These are phyloP conservation scores for Thelonectria discophora DNA, from an alignment of 2,329 filamentous ascomycete species.

Conservation along the genomic window DNA sequence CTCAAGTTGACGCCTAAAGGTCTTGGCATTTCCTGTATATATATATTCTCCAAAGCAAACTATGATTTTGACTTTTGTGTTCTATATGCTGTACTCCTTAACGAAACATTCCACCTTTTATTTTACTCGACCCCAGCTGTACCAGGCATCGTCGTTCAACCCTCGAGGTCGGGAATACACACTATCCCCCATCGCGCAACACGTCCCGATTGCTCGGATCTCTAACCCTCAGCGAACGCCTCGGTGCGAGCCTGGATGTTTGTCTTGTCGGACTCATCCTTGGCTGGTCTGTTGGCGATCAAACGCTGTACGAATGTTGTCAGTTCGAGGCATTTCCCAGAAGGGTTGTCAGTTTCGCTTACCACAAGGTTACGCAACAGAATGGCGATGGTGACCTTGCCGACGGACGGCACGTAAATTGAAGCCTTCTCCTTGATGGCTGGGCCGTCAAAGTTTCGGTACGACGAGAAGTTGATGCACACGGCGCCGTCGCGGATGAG, in stretches of 20 bases:
- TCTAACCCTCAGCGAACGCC: conserved; percentile 52
- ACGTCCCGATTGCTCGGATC: too few relatives aligned
- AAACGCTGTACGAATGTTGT: conserved; percentile 55
- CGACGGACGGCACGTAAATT: conserved; percentile 96
- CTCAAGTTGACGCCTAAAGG: too few relatives aligned
- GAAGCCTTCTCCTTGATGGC: conserved; percentile 95
- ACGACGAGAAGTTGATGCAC: conserved; percentile 99
- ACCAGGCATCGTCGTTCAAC: too few relatives aligned
- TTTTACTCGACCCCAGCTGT: too few relatives aligned
- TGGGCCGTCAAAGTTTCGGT: conserved; percentile 87
- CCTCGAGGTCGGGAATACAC: too few relatives aligned
- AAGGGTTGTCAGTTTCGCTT: conserved; percentile 49
- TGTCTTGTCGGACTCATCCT: conserved; percentile 47
- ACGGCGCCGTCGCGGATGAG: conserved; percentile 88
- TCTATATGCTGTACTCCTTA: too few relatives aligned
- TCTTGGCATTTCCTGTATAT: too few relatives aligned
- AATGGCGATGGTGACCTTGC: conserved; percentile 96
- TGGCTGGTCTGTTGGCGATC: conserved; percentile 59
- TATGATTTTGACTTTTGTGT: too few relatives aligned
- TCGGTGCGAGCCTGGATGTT: conserved; percentile 52
- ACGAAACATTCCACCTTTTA: too few relatives aligned
- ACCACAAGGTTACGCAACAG: conserved; percentile 89
- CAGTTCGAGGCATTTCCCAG: neutral
- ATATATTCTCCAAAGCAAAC: too few relatives aligned
- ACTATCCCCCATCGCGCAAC: too few relatives aligned